These are phyloP conservation scores for Fusarium illudens DNA, from an alignment of 2,329 filamentous ascomycete species.

Conservation along the genomic window DNA sequence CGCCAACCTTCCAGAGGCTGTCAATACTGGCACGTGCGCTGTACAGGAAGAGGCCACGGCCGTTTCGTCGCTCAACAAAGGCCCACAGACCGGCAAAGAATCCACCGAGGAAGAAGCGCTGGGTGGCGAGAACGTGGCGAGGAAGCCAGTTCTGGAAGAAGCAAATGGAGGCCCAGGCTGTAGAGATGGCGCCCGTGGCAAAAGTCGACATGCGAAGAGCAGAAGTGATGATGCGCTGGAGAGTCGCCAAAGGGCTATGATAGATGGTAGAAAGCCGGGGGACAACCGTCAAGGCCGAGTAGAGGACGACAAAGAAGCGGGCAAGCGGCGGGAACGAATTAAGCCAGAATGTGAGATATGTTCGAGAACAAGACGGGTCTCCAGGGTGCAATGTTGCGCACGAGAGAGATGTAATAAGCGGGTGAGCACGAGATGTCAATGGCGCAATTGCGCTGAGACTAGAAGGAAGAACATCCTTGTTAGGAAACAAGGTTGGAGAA, in stretches of 20 bases:
- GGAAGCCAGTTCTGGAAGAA: conserved; percentile 85
- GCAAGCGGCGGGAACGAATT: conserved; percentile 81
- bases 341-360: conserved; percentile 88
- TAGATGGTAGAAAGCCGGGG: conserved; percentile 74
- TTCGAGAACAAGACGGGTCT: conserved; percentile 87
- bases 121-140: conserved; percentile 75
- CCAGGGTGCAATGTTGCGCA: conserved; percentile 89
- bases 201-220: conserved; percentile 81
- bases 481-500: conserved; percentile 87
- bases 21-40: conserved; percentile 81
- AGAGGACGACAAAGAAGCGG: conserved; percentile 79
- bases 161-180: conserved; percentile 88
- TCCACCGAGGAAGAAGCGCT: conserved; percentile 90
- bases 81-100: conserved; percentile 88
- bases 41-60: conserved; percentile 79
- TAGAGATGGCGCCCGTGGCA: conserved; percentile 79
- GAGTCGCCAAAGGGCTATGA: conserved; percentile 70
- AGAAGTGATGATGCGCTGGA: conserved; percentile 71
- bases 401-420: conserved; percentile 82
- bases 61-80: conserved; percentile 72
- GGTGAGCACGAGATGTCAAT: conserved; percentile 85
- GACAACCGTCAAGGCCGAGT: conserved; percentile 72
- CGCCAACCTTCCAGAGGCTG: conserved; percentile 90
- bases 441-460: conserved; percentile 75
- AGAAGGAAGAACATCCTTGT: conserved; percentile 70